These are phyloP conservation scores for Boletus albobrunnescens DNA, from an alignment of 1,284 basidiomycete species.

Conservation along the genomic window DNA sequence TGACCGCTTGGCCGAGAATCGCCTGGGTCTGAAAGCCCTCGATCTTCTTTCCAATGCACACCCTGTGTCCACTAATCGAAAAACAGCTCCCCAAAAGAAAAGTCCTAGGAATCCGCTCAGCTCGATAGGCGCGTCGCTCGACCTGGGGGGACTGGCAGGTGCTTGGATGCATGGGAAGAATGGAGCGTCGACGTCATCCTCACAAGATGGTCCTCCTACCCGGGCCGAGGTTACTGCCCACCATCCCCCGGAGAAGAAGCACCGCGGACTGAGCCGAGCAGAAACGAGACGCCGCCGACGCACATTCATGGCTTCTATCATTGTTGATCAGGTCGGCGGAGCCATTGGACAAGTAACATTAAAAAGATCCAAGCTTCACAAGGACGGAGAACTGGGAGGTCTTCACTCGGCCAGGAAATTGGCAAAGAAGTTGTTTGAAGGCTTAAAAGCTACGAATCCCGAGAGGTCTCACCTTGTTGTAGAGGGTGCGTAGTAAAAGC, in stretches of 20 bases:
- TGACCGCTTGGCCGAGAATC: slow-evolving; percentile 67
- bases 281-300: slow-evolving; percentile 43
- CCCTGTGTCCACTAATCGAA: slow-evolving; percentile 33
- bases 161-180: slow-evolving; percentile 28
- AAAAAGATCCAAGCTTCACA: slow-evolving; percentile 61
- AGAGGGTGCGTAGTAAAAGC: slow-evolving; percentile 44
- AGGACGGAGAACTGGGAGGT: slow-evolving; percentile 50
- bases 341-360: slow-evolving; percentile 66
- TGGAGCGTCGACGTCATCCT: slow-evolving; percentile 7
- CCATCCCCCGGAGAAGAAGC: slow-evolving; percentile 18
- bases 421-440: slow-evolving; percentile 70
- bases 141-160: slow-evolving; percentile 26
- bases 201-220: slow-evolving; percentile 1
- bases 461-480: slow-evolving; percentile 58
- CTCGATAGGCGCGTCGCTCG: slow-evolving; percentile 33
- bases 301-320: slow-evolving; percentile 57
- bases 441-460: slow-evolving; percentile 59
- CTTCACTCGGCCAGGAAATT: slow-evolving; percentile 68
- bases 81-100: slow-evolving; percentile 35
- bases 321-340: slow-evolving; percentile 68
- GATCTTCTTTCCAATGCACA: slow-evolving; percentile 67
- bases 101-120: slow-evolving; percentile 32
- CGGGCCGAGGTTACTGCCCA: slow-evolving; percentile 21
- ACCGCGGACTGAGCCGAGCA: slow-evolving; percentile 21
- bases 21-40: slow-evolving; percentile 61